Evolutionary conservation across 1,284 basidiomycete species (phyloP), one percentile per base, ranked within the genome.

Genomic region (Fomitopsis schrenkii): DNA sequence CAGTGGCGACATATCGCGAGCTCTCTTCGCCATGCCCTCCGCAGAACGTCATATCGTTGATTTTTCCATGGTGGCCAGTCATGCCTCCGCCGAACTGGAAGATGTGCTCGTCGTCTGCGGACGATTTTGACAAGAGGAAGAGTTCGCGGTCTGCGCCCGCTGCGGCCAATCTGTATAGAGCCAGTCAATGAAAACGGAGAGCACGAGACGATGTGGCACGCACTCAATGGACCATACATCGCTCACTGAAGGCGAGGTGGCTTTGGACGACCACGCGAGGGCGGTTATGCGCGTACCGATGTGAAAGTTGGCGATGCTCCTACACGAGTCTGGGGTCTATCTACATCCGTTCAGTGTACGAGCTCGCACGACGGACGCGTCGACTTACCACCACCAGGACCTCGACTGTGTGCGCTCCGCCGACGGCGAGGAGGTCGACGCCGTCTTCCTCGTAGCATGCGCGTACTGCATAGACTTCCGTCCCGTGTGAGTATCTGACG

Each of bases 31-130:
- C 82, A 64, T 79, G 81, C 5, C 90, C 88, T 3, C 89, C 89
- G 68, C 88, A 90, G 68, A 89, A 92, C 30, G 84, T 79, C 79
- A 93, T 86, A 64, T 86, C 90, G 64, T 86, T 91, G 10, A 93
- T 76, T 68, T 80, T 83, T 42, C 85, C 85, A 72, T 92, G 86
- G 68, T 92, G 90, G 1, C 90, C 89, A 62, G 85, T 90, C 35
- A 90, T 75, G 1, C 90, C 88, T 6, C 89, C 91, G 17, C 90
- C 91, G 68, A 93, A 93, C 9, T 81, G 73, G 63, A 87, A 89
- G 46, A 87, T 75, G 58, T 78, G 72, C 67, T 89, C 87, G n/a
- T 75, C 73, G 3, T 72, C 71, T 17, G 75, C 73, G 2, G 77
- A 73, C 0, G 81, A 75, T 70, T 86, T 90, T 48, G 84, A 83